Percentiles rank a stretch among this genome's conserved stretches.
Evolutionary conservation across 768 basidiomycete species (phyloP).

Genomic region (Leccinellum albellum): DNA sequence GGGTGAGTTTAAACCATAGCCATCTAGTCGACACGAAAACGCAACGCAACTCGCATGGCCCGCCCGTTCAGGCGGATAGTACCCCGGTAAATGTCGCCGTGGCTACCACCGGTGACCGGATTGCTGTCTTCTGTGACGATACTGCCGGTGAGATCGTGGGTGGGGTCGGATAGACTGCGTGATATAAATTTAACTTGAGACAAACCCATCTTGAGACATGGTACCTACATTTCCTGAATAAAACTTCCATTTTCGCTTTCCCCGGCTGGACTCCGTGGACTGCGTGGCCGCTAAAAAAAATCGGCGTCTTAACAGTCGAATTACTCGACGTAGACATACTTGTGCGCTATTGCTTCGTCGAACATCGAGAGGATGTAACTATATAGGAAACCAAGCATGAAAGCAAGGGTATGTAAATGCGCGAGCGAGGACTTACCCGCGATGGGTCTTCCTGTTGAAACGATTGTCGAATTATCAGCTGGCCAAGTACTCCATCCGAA

Average conservation of each 20-base stretch:
- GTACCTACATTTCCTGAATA: conserved; percentile 11
- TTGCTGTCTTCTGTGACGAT: conserved; percentile 6
- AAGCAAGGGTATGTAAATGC: background rate
- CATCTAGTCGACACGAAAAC: conserved; percentile 10
- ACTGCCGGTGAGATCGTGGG: conserved; percentile 12
- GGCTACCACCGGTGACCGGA: conserved; percentile 19
- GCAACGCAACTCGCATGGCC: conserved; percentile 7
- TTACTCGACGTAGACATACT: background rate
- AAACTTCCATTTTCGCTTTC: conserved; percentile 4
- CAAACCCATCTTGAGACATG: background rate
- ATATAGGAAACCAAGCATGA: background rate
- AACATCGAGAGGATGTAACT: background rate
- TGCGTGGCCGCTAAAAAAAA: conserved; percentile 1
- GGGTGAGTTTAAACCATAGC: background rate
- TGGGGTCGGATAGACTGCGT: conserved; percentile 10
- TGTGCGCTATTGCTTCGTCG: background rate
- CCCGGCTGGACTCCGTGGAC: background rate
- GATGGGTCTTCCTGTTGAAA: background rate
- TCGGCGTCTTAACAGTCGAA: background rate
- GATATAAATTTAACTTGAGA: background rate
- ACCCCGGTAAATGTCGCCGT: conserved; percentile 20
- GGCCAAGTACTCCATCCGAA: background rate
- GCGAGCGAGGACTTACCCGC: background rate
- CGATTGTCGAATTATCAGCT: background rate
- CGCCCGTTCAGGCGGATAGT: conserved; percentile 10